A percentile compares a stretch with the other conserved stretches of the same genome.
Evolutionary conservation across 305 asterid species (phyloP).

Genomic region (Fraxinus greggii): DNA sequence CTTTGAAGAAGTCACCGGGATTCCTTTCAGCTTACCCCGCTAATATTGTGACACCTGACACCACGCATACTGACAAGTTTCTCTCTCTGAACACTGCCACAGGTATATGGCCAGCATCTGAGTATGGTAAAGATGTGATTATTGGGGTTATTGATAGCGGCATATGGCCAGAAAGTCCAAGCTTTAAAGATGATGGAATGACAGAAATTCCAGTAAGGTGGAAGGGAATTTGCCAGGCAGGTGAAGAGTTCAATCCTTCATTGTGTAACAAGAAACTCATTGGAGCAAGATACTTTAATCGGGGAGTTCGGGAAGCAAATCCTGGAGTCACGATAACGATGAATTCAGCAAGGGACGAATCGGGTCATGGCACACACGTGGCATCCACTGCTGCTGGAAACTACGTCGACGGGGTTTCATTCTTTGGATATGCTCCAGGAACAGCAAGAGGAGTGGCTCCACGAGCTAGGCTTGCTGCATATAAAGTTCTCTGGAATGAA

Average conservation of each 20-base stretch:
- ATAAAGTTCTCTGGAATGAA: constrained; percentile 21
- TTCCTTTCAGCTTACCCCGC: constrained; percentile 35
- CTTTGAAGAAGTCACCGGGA: constrained; percentile 28
- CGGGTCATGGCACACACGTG: constrained; percentile 40
- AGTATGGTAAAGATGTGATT: constrained; percentile 44
- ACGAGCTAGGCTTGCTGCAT: constrained; percentile 18
- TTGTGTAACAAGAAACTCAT: constrained; percentile 46
- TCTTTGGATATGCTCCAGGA: constrained; percentile 40
- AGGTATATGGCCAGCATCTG: constrained; percentile 46
- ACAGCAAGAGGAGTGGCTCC: constrained; percentile 27
- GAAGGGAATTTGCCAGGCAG: constrained; percentile 45
- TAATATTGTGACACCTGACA: constrained; percentile 22
- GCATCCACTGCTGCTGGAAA: constrained; percentile 45
- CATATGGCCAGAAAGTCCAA: constrained; percentile 49
- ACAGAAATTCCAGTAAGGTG: constrained; percentile 36
- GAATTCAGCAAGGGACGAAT: constrained; percentile 35
- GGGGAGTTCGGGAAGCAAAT: constrained; percentile 28
- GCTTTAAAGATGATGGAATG: constrained; percentile 46
- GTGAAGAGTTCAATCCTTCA: constrained; percentile 40
- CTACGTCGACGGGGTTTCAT: constrained; percentile 29
- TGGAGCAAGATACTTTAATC: constrained; percentile 43
- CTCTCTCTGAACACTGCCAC: constrained; percentile 36
- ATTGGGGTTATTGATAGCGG: constrained; percentile 49
- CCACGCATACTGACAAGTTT: constrained; percentile 40
- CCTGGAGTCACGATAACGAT: constrained; percentile 4